Conservation (phyloP, 176 grass and related monocot genomes). For the Musa schizocarpa region DNA sequence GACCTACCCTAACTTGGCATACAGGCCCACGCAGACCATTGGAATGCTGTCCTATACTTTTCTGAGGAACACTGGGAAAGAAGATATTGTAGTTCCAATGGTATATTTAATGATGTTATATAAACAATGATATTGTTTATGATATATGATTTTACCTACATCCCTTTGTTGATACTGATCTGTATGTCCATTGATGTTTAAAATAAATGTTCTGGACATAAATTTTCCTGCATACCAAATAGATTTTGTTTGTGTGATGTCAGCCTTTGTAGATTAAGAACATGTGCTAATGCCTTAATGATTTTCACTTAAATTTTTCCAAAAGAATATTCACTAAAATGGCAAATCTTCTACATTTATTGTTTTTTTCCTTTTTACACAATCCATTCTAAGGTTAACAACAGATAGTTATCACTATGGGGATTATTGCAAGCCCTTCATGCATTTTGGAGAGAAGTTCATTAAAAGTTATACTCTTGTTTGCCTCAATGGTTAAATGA, state of each 20-base stretch:
- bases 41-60: conserved; percentile 98
- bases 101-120: conserved; percentile 26
- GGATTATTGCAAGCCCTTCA: too few relatives aligned
- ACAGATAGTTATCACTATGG: too few relatives aligned
- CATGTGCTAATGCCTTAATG: too few relatives aligned
- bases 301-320: too few relatives aligned
- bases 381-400: too few relatives aligned
- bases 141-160: not conserved
- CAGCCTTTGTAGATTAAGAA: too few relatives aligned
- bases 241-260: too few relatives aligned
- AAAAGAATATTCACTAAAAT: too few relatives aligned
- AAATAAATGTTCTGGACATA: too few relatives aligned
- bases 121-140: not conserved
- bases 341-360: too few relatives aligned
- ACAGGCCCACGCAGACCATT: conserved; percentile 82
- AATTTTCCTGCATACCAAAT: too few relatives aligned
- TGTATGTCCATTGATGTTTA: not conserved
- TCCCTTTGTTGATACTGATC: not conserved
- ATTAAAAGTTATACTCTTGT: not conserved
- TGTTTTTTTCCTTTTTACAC: too few relatives aligned
- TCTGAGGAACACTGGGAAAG: conserved; percentile 67
- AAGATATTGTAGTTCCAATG: conserved; percentile 98
- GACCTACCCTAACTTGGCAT: conserved; percentile 16
- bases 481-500: not conserved
- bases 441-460: not conserved